Evolutionary conservation across 2,329 filamentous ascomycete genomes (phyloP).

Genomic region (Sordariomycetes sp.): DNA sequence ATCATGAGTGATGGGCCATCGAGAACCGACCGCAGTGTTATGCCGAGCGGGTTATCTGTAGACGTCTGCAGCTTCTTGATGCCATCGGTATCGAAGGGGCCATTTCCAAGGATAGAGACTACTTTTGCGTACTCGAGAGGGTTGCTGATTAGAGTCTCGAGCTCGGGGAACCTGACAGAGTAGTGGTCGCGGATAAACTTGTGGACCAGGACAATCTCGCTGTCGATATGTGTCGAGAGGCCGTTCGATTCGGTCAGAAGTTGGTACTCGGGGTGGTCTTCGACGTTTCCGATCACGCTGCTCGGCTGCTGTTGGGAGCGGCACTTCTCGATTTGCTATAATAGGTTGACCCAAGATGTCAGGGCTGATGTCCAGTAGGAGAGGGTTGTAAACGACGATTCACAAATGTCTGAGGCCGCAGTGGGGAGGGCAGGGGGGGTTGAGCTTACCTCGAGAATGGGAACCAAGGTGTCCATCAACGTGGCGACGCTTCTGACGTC

Average conservation of each 20-base stretch:
- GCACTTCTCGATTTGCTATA: slow-evolving; percentile 70
- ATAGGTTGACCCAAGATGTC: slow-evolving; percentile 41
- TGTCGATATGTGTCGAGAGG: slow-evolving; percentile 84
- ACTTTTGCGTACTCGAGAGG: slow-evolving; percentile 93
- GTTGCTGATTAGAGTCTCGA: slow-evolving; percentile 82
- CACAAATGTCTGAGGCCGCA: neutral
- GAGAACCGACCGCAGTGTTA: slow-evolving; percentile 67
- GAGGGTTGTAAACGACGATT: slow-evolving; percentile 48
- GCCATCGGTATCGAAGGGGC: slow-evolving; percentile 68
- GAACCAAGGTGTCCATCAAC: slow-evolving; percentile 72
- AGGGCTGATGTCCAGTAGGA: slow-evolving; percentile 42
- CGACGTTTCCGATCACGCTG: slow-evolving; percentile 63
- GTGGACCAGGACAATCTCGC: slow-evolving; percentile 85
- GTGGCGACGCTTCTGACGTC: slow-evolving; percentile 72
- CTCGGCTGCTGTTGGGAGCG: slow-evolving; percentile 56
- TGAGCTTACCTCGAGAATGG: slow-evolving; percentile 77
- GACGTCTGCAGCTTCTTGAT: slow-evolving; percentile 72
- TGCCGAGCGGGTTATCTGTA: slow-evolving; percentile 66
- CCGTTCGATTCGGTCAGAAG: slow-evolving; percentile 82
- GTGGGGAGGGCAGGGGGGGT: slow-evolving; percentile 26
- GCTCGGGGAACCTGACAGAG: slow-evolving; percentile 82
- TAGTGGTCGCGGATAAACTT: slow-evolving; percentile 97
- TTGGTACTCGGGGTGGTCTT: slow-evolving; percentile 87
- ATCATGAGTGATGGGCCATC: slow-evolving; percentile 91
- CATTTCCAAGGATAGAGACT: slow-evolving; percentile 86